These are phyloP conservation scores for Zizania palustris DNA, from an alignment of 202 grass and related monocot genomes.

Conservation along the genomic window DNA sequence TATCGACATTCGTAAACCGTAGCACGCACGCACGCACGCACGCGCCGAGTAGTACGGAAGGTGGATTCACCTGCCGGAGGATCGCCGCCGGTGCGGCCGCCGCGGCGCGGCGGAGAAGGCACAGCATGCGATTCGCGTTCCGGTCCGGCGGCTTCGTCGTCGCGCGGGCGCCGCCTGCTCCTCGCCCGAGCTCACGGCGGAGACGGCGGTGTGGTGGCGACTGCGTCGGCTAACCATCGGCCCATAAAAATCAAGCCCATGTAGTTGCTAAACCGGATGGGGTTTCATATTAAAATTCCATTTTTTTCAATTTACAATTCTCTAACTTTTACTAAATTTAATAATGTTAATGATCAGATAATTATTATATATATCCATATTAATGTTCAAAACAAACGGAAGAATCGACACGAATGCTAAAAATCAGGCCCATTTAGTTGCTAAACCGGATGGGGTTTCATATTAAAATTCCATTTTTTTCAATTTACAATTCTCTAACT, in stretches of 20 bases:
- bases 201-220: not conserved
- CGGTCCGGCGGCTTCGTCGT: constrained; percentile 8
- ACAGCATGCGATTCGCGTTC: constrained; percentile 28
- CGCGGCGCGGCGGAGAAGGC: constrained; percentile 32
- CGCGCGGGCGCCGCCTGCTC: not conserved
- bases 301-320: no score
- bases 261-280: not conserved
- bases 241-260: not conserved
- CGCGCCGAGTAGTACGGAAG: not conserved
- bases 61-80: constrained; percentile 29
- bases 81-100: not conserved
- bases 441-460: no score
- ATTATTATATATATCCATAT: no score
- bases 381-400: no score
- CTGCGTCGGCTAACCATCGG: not conserved
- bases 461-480: no score
- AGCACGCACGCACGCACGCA: not conserved
- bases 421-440: no score
- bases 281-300: no score
- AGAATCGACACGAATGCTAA: no score
- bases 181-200: not conserved
- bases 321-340: no score
- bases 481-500: no score
- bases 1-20: not conserved
- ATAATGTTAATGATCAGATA: no score